Base-by-base conservation (phyloP, 2,329 filamentous ascomycete genomes). In the Acephala macrosclerotiorum region DNA sequence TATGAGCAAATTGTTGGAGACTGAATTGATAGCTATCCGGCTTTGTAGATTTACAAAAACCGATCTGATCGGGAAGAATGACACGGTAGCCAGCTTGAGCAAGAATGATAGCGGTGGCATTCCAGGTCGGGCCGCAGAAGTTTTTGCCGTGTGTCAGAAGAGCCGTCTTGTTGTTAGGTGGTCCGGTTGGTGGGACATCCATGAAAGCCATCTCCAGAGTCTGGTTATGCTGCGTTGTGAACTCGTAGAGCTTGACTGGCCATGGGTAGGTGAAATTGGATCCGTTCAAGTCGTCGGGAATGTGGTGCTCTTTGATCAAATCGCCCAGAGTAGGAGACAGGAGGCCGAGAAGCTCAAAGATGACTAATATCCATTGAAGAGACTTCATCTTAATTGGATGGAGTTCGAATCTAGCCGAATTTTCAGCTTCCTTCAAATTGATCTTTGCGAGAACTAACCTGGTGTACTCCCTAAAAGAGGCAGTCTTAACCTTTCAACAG, bases 31-130 rank as follows among this genome's bases (percentile, higher is more conserved):
- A 87, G 14, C 71, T 70, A 1, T 72, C 71, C 0, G 83, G 82
- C 74, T 87, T 87, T 29, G 81, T 79, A 9, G 83, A 86, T 74
- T 86, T 86, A 80, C 84, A 87, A 76, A 85, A 87, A 66, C 85
- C 84, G 56, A 87, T 76, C 67, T 87, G 84, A 68, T 87, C 85
- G 0, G 84, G 82, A 2, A 84, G 75, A 60, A 87, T 80, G 58
- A 86, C 82, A 49, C 84, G 82, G 69, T 84, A 86, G 49, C 84
- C 84, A 35, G 72, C 73, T 2, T 63, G 26, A 38, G 70, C 68
- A 2, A 78, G 72, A 58, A 87, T 79, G 11, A 76, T 73, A 9
- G 74, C 68, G n/a, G 83, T 85, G 18, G 74, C 75, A 63, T 80
- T 78, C 84, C 84, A 87, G 7, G 84, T 87, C 25, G 82, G 77